Percentiles rank a stretch among this genome's conserved stretches.
Evolutionary conservation across 2,329 filamentous ascomycete species (phyloP).

Genomic region (Fusarium sp.): DNA sequence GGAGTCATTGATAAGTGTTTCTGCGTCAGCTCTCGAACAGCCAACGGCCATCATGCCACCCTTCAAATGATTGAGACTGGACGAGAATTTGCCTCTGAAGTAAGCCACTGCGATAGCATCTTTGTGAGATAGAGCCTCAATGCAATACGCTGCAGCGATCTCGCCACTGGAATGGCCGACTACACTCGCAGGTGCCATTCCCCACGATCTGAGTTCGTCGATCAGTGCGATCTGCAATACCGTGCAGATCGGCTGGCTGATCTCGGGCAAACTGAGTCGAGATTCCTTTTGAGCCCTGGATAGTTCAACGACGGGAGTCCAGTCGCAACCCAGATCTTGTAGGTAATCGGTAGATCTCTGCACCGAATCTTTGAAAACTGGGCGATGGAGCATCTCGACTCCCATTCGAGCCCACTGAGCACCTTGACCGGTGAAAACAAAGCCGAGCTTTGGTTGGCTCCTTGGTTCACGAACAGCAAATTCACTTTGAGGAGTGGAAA

Average conservation of each 20-base stretch:
- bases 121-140: slow-evolving; percentile 43
- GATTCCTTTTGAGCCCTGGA: neutral
- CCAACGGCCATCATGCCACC: slow-evolving; percentile 50
- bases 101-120: slow-evolving; percentile 51
- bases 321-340: neutral
- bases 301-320: neutral
- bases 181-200: slow-evolving; percentile 47
- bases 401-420: slow-evolving; percentile 22
- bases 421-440: slow-evolving; percentile 26
- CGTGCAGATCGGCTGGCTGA: slow-evolving; percentile 64
- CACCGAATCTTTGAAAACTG: neutral
- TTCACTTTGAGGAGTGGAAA: neutral
- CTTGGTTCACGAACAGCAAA: neutral
- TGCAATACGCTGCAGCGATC: slow-evolving; percentile 54
- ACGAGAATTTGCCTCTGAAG: slow-evolving; percentile 46
- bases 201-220: slow-evolving; percentile 48
- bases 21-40: neutral
- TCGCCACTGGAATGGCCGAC: slow-evolving; percentile 55
- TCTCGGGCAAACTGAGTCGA: slow-evolving; percentile 48
- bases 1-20: neutral
- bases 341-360: neutral
- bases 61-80: neutral
- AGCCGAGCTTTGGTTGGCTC: neutral
- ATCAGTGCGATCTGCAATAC: slow-evolving; percentile 63
- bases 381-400: neutral